These are phyloP conservation scores for Xylaria sp. DNA, from an alignment of 2,329 filamentous ascomycete species.

Conservation along the genomic window DNA sequence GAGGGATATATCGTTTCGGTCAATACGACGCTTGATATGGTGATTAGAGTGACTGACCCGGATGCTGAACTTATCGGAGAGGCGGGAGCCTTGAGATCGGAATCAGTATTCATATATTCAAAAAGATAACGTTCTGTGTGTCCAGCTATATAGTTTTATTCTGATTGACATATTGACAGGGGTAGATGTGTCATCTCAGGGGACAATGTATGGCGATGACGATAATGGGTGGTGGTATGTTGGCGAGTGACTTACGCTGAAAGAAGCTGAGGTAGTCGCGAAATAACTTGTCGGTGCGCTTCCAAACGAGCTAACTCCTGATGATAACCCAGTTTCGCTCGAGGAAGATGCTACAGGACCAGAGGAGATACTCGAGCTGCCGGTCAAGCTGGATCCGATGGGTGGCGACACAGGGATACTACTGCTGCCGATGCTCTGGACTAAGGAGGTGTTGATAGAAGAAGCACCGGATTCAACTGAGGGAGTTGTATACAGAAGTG, in stretches of 20 bases:
- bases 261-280: conserved; percentile 8
- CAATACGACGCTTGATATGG: conserved; percentile 34
- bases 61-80: conserved; percentile 26
- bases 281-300: conserved; percentile 7
- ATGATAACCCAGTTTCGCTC: conserved; percentile 12
- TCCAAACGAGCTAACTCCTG: conserved; percentile 11
- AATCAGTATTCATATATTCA: conserved; percentile 25
- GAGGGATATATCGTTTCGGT: conserved; percentile 41
- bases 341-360: conserved; percentile 12
- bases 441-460: conserved; percentile 21
- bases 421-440: conserved; percentile 28
- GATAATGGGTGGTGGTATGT: background rate
- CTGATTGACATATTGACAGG: background rate
- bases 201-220: background rate
- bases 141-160: background rate
- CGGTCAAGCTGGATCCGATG: conserved; percentile 22
- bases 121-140: background rate
- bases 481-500: conserved; percentile 3
- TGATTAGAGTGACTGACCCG: conserved; percentile 36
- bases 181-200: background rate
- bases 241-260: conserved; percentile 26
- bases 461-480: background rate
- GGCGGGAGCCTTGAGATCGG: conserved; percentile 23
- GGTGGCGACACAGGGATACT: conserved; percentile 12
- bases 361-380: conserved; percentile 3